A percentile compares a stretch with the other conserved stretches of the same genome.
Evolutionary conservation across 768 basidiomycete genomes (phyloP).

Genomic region (Amanita exitialis): DNA sequence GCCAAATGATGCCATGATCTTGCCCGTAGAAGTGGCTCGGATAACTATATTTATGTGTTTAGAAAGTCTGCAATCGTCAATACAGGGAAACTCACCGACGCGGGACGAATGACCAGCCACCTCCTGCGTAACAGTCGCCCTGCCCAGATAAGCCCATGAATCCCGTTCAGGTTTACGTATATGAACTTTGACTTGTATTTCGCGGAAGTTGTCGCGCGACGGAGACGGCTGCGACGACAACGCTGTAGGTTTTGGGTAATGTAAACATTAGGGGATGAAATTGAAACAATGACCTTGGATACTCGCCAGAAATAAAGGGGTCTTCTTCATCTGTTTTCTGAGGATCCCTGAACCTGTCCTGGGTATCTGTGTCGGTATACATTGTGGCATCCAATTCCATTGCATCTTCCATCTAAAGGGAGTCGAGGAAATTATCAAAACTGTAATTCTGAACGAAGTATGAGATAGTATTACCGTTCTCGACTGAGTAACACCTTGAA

Average conservation of each 20-base stretch:
- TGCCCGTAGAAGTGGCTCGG: slow-evolving; percentile 52
- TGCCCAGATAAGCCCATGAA: slow-evolving; percentile 74
- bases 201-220: slow-evolving; percentile 53
- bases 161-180: slow-evolving; percentile 72
- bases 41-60: slow-evolving; percentile 32
- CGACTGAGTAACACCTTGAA: background rate
- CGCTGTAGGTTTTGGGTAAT: background rate
- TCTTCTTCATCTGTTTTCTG: background rate
- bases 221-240: slow-evolving; percentile 6
- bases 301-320: background rate
- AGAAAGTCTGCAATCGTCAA: background rate
- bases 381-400: slow-evolving; percentile 35
- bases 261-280: background rate
- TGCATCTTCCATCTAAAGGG: slow-evolving; percentile 24
- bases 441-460: background rate
- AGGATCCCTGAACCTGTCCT: slow-evolving; percentile 1
- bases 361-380: slow-evolving; percentile 5
- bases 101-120: slow-evolving; percentile 66
- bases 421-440: background rate
- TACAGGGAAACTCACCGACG: slow-evolving; percentile 46
- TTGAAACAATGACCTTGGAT: background rate
- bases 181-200: slow-evolving; percentile 79
- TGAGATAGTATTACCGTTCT: background rate
- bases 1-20: slow-evolving; percentile 58
- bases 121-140: slow-evolving; percentile 71